phyloP scores from a whole-genome alignment of 805 yeast genomes.

The Yarrowia bubula region DNA sequence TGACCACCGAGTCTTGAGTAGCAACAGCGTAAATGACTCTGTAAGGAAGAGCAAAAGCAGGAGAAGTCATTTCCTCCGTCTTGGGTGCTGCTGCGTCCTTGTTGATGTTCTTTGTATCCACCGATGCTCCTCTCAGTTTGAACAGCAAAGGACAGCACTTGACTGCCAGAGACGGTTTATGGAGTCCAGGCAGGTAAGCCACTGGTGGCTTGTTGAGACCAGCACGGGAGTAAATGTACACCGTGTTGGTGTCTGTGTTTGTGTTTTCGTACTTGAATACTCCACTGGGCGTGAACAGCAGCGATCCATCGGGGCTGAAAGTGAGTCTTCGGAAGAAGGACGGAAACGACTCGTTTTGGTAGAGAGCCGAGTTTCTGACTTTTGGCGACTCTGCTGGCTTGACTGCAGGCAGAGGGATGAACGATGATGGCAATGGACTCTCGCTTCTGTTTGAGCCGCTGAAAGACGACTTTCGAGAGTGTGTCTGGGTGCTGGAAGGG shows the following conservation, averaged over 20 bases:
- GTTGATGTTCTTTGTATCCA: neutral
- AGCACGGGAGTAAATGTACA: conserved; percentile 71
- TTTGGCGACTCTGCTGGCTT: conserved; percentile 43
- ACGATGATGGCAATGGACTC: conserved; percentile 32
- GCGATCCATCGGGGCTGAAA: conserved; percentile 86
- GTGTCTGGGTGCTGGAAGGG: conserved; percentile 35
- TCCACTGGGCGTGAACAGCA: conserved; percentile 79
- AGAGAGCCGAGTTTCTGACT: conserved; percentile 15
- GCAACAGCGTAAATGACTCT: conserved; percentile 90
- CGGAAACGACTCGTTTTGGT: conserved; percentile 79
- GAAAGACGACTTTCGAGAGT: conserved; percentile 47
- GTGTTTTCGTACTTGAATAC: conserved; percentile 44
- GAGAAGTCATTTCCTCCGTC: conserved; percentile 20
- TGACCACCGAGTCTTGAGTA: conserved; percentile 76
- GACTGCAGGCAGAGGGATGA: conserved; percentile 50
- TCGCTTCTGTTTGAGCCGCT: conserved; percentile 14
- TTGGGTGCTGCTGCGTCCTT: neutral
- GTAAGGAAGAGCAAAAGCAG: conserved; percentile 62
- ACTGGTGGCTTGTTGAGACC: conserved; percentile 70
- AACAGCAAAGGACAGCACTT: conserved; percentile 71
- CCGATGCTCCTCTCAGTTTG: conserved; percentile 37
- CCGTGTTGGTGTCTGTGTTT: conserved; percentile 55
- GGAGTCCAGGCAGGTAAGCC: conserved; percentile 73
- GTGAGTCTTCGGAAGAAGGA: conserved; percentile 84
- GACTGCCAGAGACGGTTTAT: conserved; percentile 80